Evolutionary conservation across 2,329 filamentous ascomycete species (phyloP), one percentile per base, ranked within the genome.

Genomic region (Chaetomium olivaceum): DNA sequence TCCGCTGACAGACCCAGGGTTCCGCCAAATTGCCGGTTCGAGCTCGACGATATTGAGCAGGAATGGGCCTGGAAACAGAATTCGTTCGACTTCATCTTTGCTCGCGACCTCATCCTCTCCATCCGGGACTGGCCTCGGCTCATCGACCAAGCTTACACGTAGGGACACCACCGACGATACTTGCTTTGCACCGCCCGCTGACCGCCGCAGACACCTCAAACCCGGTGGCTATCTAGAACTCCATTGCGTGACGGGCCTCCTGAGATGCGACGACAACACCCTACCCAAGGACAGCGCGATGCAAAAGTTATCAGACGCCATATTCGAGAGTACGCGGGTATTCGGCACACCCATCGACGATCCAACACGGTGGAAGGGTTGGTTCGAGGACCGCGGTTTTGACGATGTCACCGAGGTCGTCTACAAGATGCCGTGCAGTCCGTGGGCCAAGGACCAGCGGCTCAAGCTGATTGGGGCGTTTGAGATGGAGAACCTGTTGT

Each of bases 21-120:
- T 0, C 77, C 77, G 2, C 75, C 77, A 5, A 78, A 78, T 61
- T 77, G 75, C 27, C 67, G 64, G 3, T 79, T 77, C 54, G 76
- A 79, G 36, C 70, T 79, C 16, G 76, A 79, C 63, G 77, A 79
- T 58, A 72, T 77, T 1, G 77, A 78, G 62, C 69, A 73, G 46
- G 66, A 70, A 1, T 78, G 76, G 77, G 76, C 74, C 0, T 77
- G 76, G 75, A 79, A 80, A 5, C 69, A 74, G 33, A 66, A 74
- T 16, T 74, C 68, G 21, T 73, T 77, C 60, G 77, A 79, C 66
- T 76, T 77, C 56, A 73, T 79, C 61, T 77, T 74, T 57, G 69
- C 71, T 1, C 75, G 77, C 43, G 74, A 72, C 36, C 69, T 72
- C 23, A 67, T 67, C 21, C 61, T 69, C 19, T 59, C 70, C 27